Base-by-base conservation (phyloP, 2,329 filamentous ascomycete species). In the Apiospora malaysiana region DNA sequence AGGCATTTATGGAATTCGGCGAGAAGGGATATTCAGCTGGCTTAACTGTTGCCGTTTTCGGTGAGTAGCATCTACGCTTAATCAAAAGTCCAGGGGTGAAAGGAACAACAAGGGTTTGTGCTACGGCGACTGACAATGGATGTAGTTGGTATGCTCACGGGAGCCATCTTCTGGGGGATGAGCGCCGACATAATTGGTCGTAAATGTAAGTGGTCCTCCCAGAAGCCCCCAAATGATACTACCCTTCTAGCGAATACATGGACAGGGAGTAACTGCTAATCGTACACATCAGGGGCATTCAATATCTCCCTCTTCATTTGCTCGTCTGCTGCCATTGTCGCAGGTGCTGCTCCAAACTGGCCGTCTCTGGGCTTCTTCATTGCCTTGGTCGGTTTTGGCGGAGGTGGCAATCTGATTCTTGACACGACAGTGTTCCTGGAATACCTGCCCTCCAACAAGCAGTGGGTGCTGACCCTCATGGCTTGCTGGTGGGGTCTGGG, bases 101-200 rank as follows among this genome's bases (percentile, higher is more conserved):
- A 0, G 47, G 4, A 5, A 14, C 23, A 25, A 4, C 10, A n/a
- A 25, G 1, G 10, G 23, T 51, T 32, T 32, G 23, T 51, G 10
- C 1, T 4, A 40, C 27, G 10, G 18, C 14, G 21, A 18, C 18
- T 51, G 27, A 56, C 65, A 32, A 66, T 8, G 5, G 23, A 8
- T 14, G 2, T 51, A 71, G 83, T 86, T 10, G 87, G 87, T 21
- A 86, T 86, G 82, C 82, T 86, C 68, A 73, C 83, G 0, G 88
- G 90, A 1, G 90, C 89, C 21, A 77, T 92, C 37, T 92, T 93
- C 80, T 93, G 91, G 91, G 91, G 91, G 1, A 80, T 92, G 42
- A 85, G 85, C 3, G 90, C 90, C 27, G 91, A 93, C 76, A 85
- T 93, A 45, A 90, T 93, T 72, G 91, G 91, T 7, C 85, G 91